phyloP scores from a whole-genome alignment of 345 rosid genomes.

The Ailanthus altissimus region DNA sequence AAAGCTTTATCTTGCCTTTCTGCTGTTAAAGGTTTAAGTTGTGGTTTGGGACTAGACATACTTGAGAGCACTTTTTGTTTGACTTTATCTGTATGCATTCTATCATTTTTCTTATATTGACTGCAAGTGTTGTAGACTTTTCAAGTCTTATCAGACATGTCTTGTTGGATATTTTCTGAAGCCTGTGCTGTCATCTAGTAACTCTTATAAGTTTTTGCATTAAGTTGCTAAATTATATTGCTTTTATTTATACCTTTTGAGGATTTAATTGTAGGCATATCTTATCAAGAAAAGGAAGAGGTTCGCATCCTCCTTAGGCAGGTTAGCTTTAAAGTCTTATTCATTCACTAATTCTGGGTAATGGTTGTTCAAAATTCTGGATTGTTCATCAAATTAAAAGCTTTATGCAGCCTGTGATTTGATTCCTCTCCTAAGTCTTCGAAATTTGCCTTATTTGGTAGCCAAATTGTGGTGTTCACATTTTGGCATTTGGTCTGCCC shows the following conservation, averaged over 20 bases:
- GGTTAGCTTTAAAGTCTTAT: conserved; percentile 51
- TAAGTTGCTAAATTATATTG: conserved; percentile 15
- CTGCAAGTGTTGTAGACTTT: neutral
- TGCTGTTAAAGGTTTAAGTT: neutral
- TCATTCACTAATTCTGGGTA: conserved; percentile 6
- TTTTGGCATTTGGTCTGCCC: neutral
- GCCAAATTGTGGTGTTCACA: neutral
- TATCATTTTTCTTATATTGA: neutral
- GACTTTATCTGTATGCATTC: neutral
- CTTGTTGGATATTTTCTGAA: neutral
- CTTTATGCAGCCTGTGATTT: neutral
- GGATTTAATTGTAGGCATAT: conserved; percentile 54
- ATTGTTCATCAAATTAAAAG: neutral
- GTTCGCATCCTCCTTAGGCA: conserved; percentile 84
- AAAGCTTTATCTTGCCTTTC: neutral
- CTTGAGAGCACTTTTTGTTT: neutral
- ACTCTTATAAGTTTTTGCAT: conserved; percentile 13
- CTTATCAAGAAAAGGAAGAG: conserved; percentile 93
- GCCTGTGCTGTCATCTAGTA: conserved; percentile 17
- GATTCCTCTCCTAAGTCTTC: neutral
- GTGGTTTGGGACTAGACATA: conserved; percentile 3
- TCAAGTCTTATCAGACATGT: conserved; percentile 1
- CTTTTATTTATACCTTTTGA: conserved; percentile 12
- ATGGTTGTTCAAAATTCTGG: neutral
- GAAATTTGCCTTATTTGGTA: neutral